phyloP scores from a whole-genome alignment of 2,329 filamentous ascomycete species.

The Trichoderma simmonsii region DNA sequence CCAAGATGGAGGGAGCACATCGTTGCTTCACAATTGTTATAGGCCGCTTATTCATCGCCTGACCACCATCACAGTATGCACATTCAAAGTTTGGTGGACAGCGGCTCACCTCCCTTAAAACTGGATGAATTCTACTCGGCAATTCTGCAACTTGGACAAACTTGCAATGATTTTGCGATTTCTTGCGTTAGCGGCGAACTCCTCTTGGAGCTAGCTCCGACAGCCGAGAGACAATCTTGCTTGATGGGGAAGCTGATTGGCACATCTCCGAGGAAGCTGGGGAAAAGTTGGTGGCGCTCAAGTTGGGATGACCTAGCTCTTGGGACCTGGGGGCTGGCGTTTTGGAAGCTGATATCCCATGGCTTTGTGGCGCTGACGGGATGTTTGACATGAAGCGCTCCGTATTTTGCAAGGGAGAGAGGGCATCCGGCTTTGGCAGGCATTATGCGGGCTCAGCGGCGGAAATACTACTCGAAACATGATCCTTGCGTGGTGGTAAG shows the following conservation, averaged over 20 bases:
- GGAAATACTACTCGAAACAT: neutral
- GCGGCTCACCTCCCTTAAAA: neutral
- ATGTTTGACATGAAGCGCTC: constrained; percentile 2
- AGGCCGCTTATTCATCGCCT: neutral
- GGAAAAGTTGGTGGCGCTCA: constrained; percentile 2
- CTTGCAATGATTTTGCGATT: neutral
- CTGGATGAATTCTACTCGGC: neutral
- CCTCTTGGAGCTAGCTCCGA: neutral
- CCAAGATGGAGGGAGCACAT: neutral
- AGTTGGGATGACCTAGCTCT: neutral
- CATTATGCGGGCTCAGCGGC: neutral
- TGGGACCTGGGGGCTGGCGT: neutral
- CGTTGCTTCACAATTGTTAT: neutral
- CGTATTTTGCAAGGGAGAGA: neutral
- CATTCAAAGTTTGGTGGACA: neutral
- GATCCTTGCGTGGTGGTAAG: neutral
- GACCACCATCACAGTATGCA: neutral
- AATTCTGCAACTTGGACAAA: neutral
- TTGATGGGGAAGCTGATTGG: neutral
- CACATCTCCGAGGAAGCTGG: constrained; percentile 15
- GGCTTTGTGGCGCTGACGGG: neutral
- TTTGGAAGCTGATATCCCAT: neutral
- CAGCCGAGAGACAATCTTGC: neutral
- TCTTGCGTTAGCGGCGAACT: constrained; percentile 9
- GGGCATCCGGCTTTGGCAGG: neutral